Evolutionary conservation across 352 stramenopile genomes (phyloP), one percentile per base, ranked within the genome.

Genomic region (Phytophthora meadii): DNA sequence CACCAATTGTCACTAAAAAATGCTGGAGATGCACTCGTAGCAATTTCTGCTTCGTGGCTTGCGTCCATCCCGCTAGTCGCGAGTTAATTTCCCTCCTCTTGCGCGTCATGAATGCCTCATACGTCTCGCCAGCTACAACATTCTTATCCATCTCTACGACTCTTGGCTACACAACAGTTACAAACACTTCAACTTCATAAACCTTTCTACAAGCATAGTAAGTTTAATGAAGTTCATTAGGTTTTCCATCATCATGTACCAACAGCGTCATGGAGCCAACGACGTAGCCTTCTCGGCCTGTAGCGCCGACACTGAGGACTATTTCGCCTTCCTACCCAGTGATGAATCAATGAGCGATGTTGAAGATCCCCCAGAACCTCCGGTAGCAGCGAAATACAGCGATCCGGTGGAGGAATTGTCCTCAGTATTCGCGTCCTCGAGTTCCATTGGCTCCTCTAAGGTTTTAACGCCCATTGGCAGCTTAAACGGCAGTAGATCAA

Each of bases 321-420:
- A 87, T 70, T 84, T 80, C 56, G 56, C 79, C 15, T 76, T 77
- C n/a, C 36, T 88, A 39, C 80, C 82, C 4, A 92, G 80, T 58
- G 82, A 89, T 19, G 79, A 86, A 37, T 84, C 82, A 36, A 61
- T 75, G 37, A 81, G 67, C 32, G 72, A 75, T 44, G 66, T 52
- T 0, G 74, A 84, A 25, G 63, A 70, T 2, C 60, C 46, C 30
- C 48, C 59, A 28, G 17, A 17, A 7, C 56, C 64, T 8, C 22
- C 42, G 44, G 22, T n/a, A 49, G 24, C 42, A 24, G 22, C 22
- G 44, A 52, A 24, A 64, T 61, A 19, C 8, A 12, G 22, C 42
- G 70, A 75, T 28, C 19, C 48, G 5, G 70, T 70, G 15, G 75
- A 81, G 32, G 62, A 75, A 30, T 69, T 77, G 34, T 56, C 54